Evolutionary conservation across 2,329 filamentous ascomycete genomes (phyloP), one percentile per base, ranked within the genome.

Genomic region (Epichloe gansuensis): DNA sequence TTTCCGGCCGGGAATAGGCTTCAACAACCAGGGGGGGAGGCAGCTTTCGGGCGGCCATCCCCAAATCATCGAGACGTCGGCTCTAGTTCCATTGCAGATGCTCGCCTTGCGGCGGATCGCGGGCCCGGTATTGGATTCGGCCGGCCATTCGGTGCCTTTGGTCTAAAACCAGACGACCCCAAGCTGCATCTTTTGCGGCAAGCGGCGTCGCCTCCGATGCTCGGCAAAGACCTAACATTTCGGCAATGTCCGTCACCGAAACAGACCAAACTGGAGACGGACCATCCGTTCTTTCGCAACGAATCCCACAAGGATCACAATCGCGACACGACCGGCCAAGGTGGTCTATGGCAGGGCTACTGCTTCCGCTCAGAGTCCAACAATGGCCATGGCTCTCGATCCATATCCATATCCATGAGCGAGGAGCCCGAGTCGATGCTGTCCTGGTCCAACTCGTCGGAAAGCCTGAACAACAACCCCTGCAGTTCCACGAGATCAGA

Each of bases 181-280:
- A 65, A 69, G 51, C 68, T 72, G 54, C 66, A 70, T 53, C 71
- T 71, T 60, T 71, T 74, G 62, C 75, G 75, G 53, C 68, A 76
- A 57, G 73, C 72, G 23, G 72, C 75, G 60, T 82, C 81, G 54
- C 91, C 91, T 41, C 91, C 91, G 9, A 94, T 97, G 89, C 79
- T 95, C 11, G 91, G 91, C 52, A 71, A 74, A 53, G 86, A 95
- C 58, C 77, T 97, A 51, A 73, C 76, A 27, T 95, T 96, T 64
- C 87, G 89, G 36, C 80, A 78, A 64, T 95, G 89, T 64, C 75
- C 78, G 9, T 95, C 90, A 27, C 91, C 91, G 5, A 84, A 91
- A 65, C 80, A 83, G 51, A 94, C 89, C 15, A 83, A 88, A 61
- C 85, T 94, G 61, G 89, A 95, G 63, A 82, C 86, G 1, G 84